A percentile compares a stretch with the other conserved stretches of the same genome.
Conservation (phyloP, 2,329 filamentous ascomycete genomes). For the Fusarium pilosicola region DNA sequence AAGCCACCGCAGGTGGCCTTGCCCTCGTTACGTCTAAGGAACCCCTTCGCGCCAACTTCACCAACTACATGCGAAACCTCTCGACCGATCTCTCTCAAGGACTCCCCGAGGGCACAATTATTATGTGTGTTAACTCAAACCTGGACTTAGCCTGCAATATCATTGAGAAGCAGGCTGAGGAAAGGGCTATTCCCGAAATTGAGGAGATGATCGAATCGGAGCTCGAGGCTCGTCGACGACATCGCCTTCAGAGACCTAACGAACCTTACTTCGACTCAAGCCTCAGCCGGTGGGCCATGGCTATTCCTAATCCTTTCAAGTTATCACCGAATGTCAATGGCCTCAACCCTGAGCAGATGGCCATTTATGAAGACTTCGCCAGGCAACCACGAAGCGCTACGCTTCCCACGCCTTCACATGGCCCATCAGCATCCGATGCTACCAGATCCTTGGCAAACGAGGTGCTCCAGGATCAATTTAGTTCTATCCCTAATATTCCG, state of each 20-base stretch:
- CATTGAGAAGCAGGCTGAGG: conserved; percentile 95
- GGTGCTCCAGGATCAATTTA: conserved; percentile 70
- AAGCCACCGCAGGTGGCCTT: conserved; percentile 91
- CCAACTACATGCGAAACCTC: conserved; percentile 88
- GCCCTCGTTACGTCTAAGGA: conserved; percentile 99
- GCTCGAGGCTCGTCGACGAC: conserved; percentile 79
- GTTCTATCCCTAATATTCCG: conserved; percentile 65
- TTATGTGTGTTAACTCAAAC: conserved; percentile 99
- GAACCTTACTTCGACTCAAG: conserved; percentile 85
- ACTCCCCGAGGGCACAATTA: conserved; percentile 91
- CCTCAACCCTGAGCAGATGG: conserved; percentile 90
- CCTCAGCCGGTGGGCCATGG: conserved; percentile 90
- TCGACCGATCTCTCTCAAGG: conserved; percentile 77
- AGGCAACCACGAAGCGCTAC: conserved; percentile 77
- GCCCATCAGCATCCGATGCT: conserved; percentile 67
- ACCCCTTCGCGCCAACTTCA: conserved; percentile 94
- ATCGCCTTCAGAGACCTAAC: conserved; percentile 78
- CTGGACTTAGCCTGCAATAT: conserved; percentile 91
- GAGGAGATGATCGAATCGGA: conserved; percentile 90
- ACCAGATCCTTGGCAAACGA: conserved; percentile 71
- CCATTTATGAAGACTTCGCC: conserved; percentile 96
- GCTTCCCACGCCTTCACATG: conserved; percentile 65
- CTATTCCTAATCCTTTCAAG: conserved; percentile 93
- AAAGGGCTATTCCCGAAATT: conserved; percentile 92
- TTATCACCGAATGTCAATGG: conserved; percentile 75